Conservation (phyloP, 306 rosid species). For the Malus asiatica region DNA sequence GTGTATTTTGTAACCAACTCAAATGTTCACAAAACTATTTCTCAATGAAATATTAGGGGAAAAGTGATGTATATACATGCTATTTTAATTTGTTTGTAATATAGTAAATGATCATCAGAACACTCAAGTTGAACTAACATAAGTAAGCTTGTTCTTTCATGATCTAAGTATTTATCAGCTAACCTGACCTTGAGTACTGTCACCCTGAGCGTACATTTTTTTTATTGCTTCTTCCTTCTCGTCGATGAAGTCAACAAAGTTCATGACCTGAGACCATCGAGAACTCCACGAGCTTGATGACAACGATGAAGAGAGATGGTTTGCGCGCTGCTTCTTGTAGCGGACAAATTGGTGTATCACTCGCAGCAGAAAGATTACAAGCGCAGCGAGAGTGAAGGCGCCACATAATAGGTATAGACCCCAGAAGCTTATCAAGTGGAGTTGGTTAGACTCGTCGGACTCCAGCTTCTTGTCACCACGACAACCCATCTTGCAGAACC, state of each 20-base stretch:
- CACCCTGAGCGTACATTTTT: slow-evolving; percentile 48
- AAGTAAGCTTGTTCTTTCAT: neutral
- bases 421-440: slow-evolving; percentile 78
- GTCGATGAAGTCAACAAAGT: slow-evolving; percentile 68
- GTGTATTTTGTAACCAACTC: too few relatives aligned
- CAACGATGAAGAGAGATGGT: slow-evolving; percentile 19
- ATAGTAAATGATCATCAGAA: neutral
- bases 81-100: too few relatives aligned
- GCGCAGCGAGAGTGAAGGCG: slow-evolving; percentile 29
- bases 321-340: slow-evolving; percentile 44
- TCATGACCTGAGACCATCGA: slow-evolving; percentile 49
- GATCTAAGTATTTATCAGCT: slow-evolving; percentile 13
- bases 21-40: neutral
- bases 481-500: slow-evolving; percentile 88
- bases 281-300: slow-evolving; percentile 24
- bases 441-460: slow-evolving; percentile 50
- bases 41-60: neutral
- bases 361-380: slow-evolving; percentile 48
- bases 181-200: slow-evolving; percentile 34
- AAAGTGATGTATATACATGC: neutral
- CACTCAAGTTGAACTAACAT: neutral
- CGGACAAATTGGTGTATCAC: slow-evolving; percentile 46
- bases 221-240: slow-evolving; percentile 86
- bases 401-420: slow-evolving; percentile 70
- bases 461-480: slow-evolving; percentile 42